Percentiles rank a stretch among this genome's conserved stretches.
phyloP scores from a whole-genome alignment of 2,329 filamentous ascomycete genomes.

The Apiospora arundinis region DNA sequence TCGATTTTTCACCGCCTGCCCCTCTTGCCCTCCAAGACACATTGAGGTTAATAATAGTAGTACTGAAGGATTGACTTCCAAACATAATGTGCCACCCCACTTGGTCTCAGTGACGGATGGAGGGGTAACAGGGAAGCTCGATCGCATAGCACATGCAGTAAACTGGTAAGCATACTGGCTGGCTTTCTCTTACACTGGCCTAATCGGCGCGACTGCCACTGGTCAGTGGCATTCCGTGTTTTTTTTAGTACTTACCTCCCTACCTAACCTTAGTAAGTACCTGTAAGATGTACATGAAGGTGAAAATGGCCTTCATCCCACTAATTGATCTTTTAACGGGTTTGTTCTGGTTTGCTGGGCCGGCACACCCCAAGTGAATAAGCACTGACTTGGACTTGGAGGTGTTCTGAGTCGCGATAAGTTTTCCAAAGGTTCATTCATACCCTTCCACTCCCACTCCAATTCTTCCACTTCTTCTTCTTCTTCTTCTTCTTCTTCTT shows the following conservation, averaged over 20 bases:
- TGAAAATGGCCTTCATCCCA: too few relatives aligned
- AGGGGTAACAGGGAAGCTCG: background rate
- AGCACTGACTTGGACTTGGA: background rate
- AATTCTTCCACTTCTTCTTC: background rate
- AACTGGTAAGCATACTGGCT: too few relatives aligned
- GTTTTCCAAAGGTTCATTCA: background rate
- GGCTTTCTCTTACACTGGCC: background rate
- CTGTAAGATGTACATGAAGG: too few relatives aligned
- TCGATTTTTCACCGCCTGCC: background rate
- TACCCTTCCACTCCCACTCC: background rate
- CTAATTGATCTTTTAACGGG: background rate
- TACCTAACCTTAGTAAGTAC: too few relatives aligned
- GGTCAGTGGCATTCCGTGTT: background rate
- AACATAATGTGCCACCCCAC: background rate
- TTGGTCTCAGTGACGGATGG: background rate
- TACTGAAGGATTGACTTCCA: too few relatives aligned
- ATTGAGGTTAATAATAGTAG: too few relatives aligned
- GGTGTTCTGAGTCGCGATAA: background rate
- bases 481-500: background rate
- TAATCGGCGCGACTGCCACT: background rate
- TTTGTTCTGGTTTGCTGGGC: background rate
- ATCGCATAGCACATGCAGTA: too few relatives aligned
- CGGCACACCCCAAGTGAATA: background rate
- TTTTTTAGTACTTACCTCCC: background rate
- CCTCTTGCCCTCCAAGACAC: too few relatives aligned